Percentiles rank a stretch among this genome's conserved stretches.
phyloP scores from a whole-genome alignment of 169 alveolate genomes.

The Plasmodium fragile region DNA sequence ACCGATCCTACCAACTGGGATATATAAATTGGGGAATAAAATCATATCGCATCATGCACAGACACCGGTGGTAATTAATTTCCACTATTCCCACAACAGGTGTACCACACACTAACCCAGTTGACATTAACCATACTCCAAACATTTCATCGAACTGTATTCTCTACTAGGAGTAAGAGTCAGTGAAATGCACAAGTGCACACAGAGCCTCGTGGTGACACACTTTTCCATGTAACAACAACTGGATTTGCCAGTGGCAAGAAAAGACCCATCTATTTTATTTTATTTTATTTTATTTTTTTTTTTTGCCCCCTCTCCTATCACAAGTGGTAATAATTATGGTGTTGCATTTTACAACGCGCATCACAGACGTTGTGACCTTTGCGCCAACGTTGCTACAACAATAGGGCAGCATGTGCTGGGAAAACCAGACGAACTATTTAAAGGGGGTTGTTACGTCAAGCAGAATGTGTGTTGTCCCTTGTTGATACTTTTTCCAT shows the following conservation, averaged over 20 bases:
- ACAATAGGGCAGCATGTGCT: not conserved
- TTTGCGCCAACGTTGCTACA: not conserved
- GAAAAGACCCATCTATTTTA: not conserved
- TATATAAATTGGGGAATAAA: not conserved
- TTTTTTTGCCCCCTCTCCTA: not conserved
- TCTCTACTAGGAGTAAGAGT: not conserved
- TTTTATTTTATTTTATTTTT: not conserved
- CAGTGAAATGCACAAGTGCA: not conserved
- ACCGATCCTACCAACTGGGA: not conserved
- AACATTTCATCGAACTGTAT: not conserved
- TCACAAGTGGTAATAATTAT: not conserved
- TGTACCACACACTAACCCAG: not conserved
- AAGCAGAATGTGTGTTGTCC: not conserved
- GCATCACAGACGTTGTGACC: not conserved
- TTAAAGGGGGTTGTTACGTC: not conserved
- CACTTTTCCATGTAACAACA: not conserved
- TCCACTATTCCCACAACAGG: not conserved
- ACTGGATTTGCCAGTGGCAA: not conserved
- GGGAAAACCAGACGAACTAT: not conserved
- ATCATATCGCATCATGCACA: not conserved
- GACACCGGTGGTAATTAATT: not conserved
- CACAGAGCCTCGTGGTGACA: not conserved
- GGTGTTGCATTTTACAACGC: not conserved
- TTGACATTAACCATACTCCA: not conserved
- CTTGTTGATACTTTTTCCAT: not conserved